These are phyloP conservation scores for Plectosphaerella cucumerina DNA, from an alignment of 2,329 filamentous ascomycete genomes.

Conservation along the genomic window DNA sequence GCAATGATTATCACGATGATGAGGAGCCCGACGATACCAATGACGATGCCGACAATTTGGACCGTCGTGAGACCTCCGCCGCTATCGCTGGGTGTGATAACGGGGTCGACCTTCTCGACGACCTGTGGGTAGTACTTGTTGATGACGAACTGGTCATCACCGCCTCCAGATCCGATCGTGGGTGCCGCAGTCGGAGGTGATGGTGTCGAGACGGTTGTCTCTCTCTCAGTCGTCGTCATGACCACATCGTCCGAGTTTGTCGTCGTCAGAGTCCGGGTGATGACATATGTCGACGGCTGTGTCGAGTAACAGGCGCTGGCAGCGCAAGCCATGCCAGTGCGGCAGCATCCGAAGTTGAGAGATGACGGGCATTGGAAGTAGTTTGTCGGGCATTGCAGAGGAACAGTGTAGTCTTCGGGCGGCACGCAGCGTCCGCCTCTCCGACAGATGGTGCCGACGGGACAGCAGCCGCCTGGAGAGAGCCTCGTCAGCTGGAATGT, in stretches of 20 bases:
- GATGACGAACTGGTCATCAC: slow-evolving; percentile 25
- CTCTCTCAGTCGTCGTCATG: slow-evolving; percentile 34
- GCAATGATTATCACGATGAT: slow-evolving; percentile 41
- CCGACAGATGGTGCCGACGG: slow-evolving; percentile 39
- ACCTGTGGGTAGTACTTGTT: slow-evolving; percentile 38
- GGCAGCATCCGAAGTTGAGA: slow-evolving; percentile 50
- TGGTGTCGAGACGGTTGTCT: slow-evolving; percentile 34
- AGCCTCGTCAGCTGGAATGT: slow-evolving; percentile 2
- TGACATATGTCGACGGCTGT: slow-evolving; percentile 36
- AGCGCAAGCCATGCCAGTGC: slow-evolving; percentile 44
- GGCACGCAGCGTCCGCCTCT: slow-evolving; percentile 34
- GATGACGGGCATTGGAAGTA: slow-evolving; percentile 47
- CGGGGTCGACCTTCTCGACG: slow-evolving; percentile 35
- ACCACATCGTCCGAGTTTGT: slow-evolving; percentile 33
- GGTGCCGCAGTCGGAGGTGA: slow-evolving; percentile 21
- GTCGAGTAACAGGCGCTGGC: slow-evolving; percentile 43
- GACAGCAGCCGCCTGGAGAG: slow-evolving; percentile 37
- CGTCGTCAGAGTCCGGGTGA: slow-evolving; percentile 39
- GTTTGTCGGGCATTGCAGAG: slow-evolving; percentile 36
- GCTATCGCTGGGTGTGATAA: slow-evolving; percentile 14
- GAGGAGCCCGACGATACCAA: slow-evolving; percentile 43
- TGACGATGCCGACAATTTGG: slow-evolving; percentile 50
- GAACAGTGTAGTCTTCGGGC: slow-evolving; percentile 35
- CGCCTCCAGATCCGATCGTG: slow-evolving; percentile 15
- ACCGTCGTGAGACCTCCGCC: slow-evolving; percentile 30